A percentile compares a stretch with the other conserved stretches of the same genome.
These are phyloP conservation scores for Colletotrichum phormii DNA, from an alignment of 2,329 filamentous ascomycete species.

Conservation along the genomic window DNA sequence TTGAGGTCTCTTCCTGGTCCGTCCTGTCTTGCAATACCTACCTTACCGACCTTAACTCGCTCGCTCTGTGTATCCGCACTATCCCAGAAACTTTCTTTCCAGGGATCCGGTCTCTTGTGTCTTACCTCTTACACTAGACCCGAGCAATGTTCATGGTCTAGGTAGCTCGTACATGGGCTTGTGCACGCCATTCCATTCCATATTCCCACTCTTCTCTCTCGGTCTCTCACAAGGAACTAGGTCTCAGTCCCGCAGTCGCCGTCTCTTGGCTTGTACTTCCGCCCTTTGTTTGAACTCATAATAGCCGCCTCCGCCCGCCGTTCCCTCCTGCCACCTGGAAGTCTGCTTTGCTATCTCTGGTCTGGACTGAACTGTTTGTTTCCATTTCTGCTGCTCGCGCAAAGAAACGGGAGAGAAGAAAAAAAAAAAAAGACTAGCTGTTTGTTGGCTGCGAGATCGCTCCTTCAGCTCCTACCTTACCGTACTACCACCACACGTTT, in stretches of 20 bases:
- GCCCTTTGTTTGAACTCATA: conserved; percentile 33
- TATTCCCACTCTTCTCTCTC: conserved; percentile 22
- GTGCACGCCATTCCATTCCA: conserved; percentile 27
- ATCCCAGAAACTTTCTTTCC: conserved; percentile 4
- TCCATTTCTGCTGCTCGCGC: conserved; percentile 6
- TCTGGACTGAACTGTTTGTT: conserved; percentile 27
- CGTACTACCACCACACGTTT: neutral
- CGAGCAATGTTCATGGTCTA: conserved; percentile 24
- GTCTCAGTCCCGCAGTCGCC: conserved; percentile 33
- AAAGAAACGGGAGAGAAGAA: neutral
- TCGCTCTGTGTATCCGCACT: neutral
- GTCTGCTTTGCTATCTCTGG: conserved; percentile 30
- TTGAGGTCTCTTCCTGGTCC: neutral
- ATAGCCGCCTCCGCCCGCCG: conserved; percentile 32
- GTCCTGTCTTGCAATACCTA: neutral
- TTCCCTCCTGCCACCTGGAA: conserved; percentile 17
- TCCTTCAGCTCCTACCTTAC: conserved; percentile 1
- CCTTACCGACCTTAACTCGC: neutral
- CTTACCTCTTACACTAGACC: conserved; percentile 21
- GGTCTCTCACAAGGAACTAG: conserved; percentile 8
- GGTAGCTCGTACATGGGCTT: conserved; percentile 21
- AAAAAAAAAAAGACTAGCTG: neutral
- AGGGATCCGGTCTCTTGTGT: conserved; percentile 30
- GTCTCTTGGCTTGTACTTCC: conserved; percentile 1
- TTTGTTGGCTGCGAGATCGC: conserved; percentile 1